phyloP scores from a whole-genome alignment of 768 basidiomycete species.

The Podaxis sp. region DNA sequence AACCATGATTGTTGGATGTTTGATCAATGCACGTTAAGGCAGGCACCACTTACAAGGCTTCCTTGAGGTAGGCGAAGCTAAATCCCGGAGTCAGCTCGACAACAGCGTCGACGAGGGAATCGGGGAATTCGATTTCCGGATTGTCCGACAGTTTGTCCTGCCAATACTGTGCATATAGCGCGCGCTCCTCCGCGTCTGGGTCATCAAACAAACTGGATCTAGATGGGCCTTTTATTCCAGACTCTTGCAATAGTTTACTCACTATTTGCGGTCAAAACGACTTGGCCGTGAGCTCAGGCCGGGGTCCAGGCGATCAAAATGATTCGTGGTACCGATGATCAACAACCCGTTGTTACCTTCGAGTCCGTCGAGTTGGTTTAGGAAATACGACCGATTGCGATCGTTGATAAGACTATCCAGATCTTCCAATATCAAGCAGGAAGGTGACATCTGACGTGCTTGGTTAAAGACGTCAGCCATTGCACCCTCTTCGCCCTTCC shows the following conservation, averaged over 20 bases:
- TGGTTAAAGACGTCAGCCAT: conserved; percentile 71
- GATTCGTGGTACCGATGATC: conserved; percentile 79
- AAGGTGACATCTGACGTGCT: conserved; percentile 69
- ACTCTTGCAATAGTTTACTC: conserved; percentile 25
- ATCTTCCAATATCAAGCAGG: conserved; percentile 56
- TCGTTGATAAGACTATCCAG: conserved; percentile 81
- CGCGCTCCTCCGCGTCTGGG: conserved; percentile 62
- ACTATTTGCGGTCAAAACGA: conserved; percentile 88
- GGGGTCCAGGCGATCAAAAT: conserved; percentile 77
- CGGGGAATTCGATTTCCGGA: conserved; percentile 63
- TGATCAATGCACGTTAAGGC: not conserved
- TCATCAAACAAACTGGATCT: conserved; percentile 66
- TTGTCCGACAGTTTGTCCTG: conserved; percentile 70
- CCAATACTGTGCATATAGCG: conserved; percentile 76
- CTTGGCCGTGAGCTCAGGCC: conserved; percentile 76
- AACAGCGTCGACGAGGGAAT: conserved; percentile 56
- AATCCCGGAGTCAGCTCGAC: conserved; percentile 63
- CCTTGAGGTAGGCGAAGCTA: conserved; percentile 88
- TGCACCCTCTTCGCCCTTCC: conserved; percentile 57
- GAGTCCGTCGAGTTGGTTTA: conserved; percentile 83
- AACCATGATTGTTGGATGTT: not conserved
- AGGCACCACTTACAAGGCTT: conserved; percentile 67
- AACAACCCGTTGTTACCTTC: conserved; percentile 79
- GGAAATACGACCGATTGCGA: conserved; percentile 79
- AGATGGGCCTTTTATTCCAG: not conserved